Base-by-base conservation (phyloP, 2,329 filamentous ascomycete species). In the Aspergillus puulaauensis region DNA sequence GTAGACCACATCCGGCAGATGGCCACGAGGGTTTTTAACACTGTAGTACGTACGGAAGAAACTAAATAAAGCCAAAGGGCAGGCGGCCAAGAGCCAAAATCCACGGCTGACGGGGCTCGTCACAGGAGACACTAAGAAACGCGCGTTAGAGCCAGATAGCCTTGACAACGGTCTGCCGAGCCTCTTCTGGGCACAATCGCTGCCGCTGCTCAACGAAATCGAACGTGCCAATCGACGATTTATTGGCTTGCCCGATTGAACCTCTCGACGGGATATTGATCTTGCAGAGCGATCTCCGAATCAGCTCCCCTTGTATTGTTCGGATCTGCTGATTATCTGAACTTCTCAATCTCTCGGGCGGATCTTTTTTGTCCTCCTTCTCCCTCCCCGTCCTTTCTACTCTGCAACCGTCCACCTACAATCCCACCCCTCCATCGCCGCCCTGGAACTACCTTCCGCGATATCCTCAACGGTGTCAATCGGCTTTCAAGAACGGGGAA, bases 401-500 rank as follows among this genome's bases (percentile, higher is more conserved):
- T 52, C 57, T 44, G 44, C 53, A 59, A 44, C 41, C 52, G 61
- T 58, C 60, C 62, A 64, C 61, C 62, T 64, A 62, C 64, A 66
- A 68, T 67, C 59, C 59, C 61, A 61, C 54, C 54, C 54, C 57
- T 56, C 50, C 61, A 37, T 31, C 54, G 60, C 58, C 24, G 45
- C 53, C 39, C 41, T 61, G 52, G 56, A 52, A 52, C 45, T 54
- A 54, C 54, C 49, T 54, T 57, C 54, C 54, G 50, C 39, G 40
- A 45, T 51, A 46, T 35, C 41, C 44, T 52, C 45, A 54, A 41
- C 49, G 46, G 23, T 49, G 45, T 52, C 45, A 41, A 44, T 49
- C 35, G 19, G 33, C 24, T 33, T 50, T 46, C 27, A 33, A 56
- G 48, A 55, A 49, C 11, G 6, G 19, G 19, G 41, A 17, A 31